A percentile compares a stretch with the other conserved stretches of the same genome.
phyloP scores from a whole-genome alignment of 257 asterid species.

The Cordia subcordata region DNA sequence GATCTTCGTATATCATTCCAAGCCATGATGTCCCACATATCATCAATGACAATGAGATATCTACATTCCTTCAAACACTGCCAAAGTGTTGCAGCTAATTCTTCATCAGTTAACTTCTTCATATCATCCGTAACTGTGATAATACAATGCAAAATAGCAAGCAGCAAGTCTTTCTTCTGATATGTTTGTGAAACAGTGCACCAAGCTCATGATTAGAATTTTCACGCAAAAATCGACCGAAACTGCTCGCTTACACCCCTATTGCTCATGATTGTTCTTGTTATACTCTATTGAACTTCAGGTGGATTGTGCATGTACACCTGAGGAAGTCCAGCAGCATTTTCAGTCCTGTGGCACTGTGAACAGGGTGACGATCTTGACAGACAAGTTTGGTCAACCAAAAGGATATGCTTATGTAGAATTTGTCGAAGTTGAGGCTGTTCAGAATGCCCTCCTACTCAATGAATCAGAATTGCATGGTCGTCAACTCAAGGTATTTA shows the following conservation, averaged over 20 bases:
- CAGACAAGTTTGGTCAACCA: conserved; percentile 44
- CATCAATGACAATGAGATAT: conserved; percentile 1
- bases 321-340: conserved; percentile 57
- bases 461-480: conserved; percentile 48
- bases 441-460: conserved; percentile 37
- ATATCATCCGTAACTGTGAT: neutral
- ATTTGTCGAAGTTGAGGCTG: conserved; percentile 42
- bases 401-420: conserved; percentile 57
- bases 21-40: rapidly evolving
- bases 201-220: too few species aligned
- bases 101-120: neutral
- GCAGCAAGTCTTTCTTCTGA: neutral
- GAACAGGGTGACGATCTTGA: conserved; percentile 47
- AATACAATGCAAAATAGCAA: neutral
- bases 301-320: conserved; percentile 51
- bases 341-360: conserved; percentile 50
- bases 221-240: too few species aligned
- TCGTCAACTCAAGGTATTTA: conserved; percentile 46
- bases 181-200: neutral
- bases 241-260: too few species aligned
- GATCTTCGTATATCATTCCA: neutral
- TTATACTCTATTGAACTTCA: conserved; percentile 16
- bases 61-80: neutral
- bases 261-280: neutral
- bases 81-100: neutral